Conservation (phyloP, 345 rosid species). For the Aurinia saxatilis region DNA sequence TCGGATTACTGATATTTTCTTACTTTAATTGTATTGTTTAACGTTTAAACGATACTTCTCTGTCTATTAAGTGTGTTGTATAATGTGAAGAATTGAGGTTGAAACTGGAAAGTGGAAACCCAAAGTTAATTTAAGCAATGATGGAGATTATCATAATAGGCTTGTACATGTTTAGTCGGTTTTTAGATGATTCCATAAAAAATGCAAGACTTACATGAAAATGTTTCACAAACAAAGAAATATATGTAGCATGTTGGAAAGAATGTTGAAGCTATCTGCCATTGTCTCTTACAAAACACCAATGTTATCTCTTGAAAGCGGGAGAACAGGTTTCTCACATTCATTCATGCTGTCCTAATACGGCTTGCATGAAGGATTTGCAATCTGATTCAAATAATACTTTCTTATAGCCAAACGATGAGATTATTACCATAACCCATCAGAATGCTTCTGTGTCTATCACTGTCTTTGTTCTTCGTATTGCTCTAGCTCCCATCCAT, state of each 20-base stretch:
- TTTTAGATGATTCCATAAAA: not conserved
- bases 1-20: not conserved
- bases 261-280: not conserved
- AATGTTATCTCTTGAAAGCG: no score
- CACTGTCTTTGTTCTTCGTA: no score
- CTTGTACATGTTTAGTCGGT: not conserved
- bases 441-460: no score
- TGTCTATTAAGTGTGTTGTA: conserved; percentile 14
- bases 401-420: no score
- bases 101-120: not conserved
- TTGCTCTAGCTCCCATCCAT: no score
- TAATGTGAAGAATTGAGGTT: conserved; percentile 14
- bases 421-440: no score
- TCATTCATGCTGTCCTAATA: no score
- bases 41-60: not conserved
- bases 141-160: not conserved
- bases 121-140: not conserved
- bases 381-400: no score
- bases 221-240: not conserved
- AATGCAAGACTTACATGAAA: not conserved
- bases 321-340: no score
- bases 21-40: conserved; percentile 18
- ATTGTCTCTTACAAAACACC: no score
- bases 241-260: not conserved
- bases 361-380: no score